Evolutionary conservation across 1,139 yeast species (phyloP).

Genomic region (Hyphopichia fennica): DNA sequence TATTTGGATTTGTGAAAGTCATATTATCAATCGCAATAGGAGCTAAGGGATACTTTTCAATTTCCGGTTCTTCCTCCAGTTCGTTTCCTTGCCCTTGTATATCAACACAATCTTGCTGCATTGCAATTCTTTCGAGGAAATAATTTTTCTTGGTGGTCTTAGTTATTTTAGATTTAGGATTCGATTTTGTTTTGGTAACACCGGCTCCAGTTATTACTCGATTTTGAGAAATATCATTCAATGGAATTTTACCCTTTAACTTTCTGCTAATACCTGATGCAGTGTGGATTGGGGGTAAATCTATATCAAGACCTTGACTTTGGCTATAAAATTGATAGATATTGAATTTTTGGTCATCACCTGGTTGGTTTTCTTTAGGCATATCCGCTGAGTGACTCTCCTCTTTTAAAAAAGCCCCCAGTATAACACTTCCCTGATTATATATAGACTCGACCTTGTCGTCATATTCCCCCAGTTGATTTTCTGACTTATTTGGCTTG

Average conservation of each 20-base stretch:
- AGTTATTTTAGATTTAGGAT: not conserved
- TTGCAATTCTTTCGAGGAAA: slow-evolving; percentile 34
- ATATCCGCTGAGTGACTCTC: too few species aligned
- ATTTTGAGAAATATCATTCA: not conserved
- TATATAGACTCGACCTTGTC: too few species aligned
- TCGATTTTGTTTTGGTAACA: not conserved
- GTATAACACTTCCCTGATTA: too few species aligned
- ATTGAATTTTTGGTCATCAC: slow-evolving; percentile 1
- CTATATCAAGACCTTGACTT: slow-evolving; percentile 4
- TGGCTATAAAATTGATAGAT: slow-evolving; percentile 4
- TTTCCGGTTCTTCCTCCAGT: too few species aligned
- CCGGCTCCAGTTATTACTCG: not conserved
- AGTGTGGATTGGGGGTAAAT: slow-evolving; percentile 2
- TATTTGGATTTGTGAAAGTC: too few species aligned
- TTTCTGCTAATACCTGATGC: not conserved
- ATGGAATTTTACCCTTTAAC: not conserved
- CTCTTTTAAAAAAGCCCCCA: too few species aligned
- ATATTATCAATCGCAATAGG: too few species aligned
- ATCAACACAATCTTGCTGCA: slow-evolving; percentile 44
- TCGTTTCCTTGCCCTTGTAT: too few species aligned
- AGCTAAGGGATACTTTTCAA: too few species aligned
- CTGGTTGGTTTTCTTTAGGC: too few species aligned
- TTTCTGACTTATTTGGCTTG: too few species aligned
- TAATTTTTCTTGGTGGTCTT: slow-evolving; percentile 11
- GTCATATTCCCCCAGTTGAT: too few species aligned